phyloP scores from a whole-genome alignment of 2,329 filamentous ascomycete species.

The Magnaporthales sp. region DNA sequence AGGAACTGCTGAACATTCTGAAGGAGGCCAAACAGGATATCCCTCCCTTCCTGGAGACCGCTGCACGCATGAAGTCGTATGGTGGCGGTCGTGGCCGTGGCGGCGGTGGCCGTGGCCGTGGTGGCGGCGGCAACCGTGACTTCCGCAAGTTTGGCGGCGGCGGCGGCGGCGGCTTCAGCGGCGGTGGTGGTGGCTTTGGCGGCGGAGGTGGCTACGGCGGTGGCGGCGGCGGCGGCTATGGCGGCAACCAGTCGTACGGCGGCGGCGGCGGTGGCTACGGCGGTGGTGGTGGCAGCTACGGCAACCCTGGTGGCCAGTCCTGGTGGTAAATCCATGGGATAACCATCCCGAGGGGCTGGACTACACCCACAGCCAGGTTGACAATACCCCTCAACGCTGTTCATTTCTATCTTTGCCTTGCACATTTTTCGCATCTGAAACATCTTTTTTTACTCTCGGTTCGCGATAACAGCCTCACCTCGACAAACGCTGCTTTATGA shows the following conservation, averaged over 20 bases:
- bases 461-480: constrained; percentile 15
- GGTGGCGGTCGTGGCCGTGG: constrained; percentile 60
- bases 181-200: constrained; percentile 39
- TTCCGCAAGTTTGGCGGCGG: constrained; percentile 65
- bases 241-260: constrained; percentile 34
- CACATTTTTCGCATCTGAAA: constrained; percentile 6
- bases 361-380: background rate
- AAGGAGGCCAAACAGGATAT: constrained; percentile 99
- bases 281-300: constrained; percentile 27
- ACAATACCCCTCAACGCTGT: background rate
- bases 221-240: constrained; percentile 32
- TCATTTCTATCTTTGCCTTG: constrained; percentile 11
- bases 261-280: constrained; percentile 34
- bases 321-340: constrained; percentile 50
- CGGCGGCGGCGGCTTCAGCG: constrained; percentile 44
- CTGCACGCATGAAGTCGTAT: constrained; percentile 87
- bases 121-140: constrained; percentile 76
- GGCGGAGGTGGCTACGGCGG: constrained; percentile 27
- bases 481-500: constrained; percentile 14
- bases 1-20: constrained; percentile 91
- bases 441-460: constrained; percentile 13
- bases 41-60: constrained; percentile 88
- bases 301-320: constrained; percentile 41
- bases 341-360: background rate
- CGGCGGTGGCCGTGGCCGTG: constrained; percentile 53